Base-by-base conservation (phyloP, 2,329 filamentous ascomycete species). In the Microdochium paspali region DNA sequence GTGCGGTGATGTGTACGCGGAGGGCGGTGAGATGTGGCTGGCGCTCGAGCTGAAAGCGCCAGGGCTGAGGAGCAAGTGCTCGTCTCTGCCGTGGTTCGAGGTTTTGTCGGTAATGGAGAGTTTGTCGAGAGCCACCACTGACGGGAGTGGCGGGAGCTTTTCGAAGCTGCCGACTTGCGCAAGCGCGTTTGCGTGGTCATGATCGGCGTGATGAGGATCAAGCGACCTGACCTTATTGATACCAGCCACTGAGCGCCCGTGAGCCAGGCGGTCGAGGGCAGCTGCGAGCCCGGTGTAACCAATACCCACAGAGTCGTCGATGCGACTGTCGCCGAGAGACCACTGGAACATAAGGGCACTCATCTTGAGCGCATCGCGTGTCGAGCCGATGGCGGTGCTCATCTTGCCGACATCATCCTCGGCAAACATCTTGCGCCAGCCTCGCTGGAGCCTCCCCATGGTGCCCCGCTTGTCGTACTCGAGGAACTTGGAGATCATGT, bases 231-330 rank as follows among this genome's bases (percentile, higher is more conserved):
- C 46, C 49, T 59, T 63, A 20, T 57, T 51, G 25, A 58, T 56
- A 23, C 49, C 51, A n/a, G 55, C 53, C 1, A 56, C 53, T 1
- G 62, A 54, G 30, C 54, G 57, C 21, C 53, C 54, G 47, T 58
- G 59, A 45, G 61, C 61, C 51, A 79, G 63, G 47, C 73, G 69
- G 42, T 83, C 77, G 10, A 86, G 70, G 3, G 82, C 82, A 10
- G 82, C 81, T 1, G 79, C 76, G 7, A 87, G 70, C 4, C 80
- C 80, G 1, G 80, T 81, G 57, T 84, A 87, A 40, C 83, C 83
- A 43, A 84, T 83, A 18, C 80, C 80, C 39, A 79, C 72, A 12
- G 79, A 73, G 15, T 74, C 73, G 53, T 84, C 79, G 15, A 77
- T 74, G 58, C 74, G 77, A 20, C 71, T 70, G 25, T 71, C 71